Evolutionary conservation across 495 filamentous ascomycete genomes (phyloP).

Genomic region (Aspergillus asperescens): DNA sequence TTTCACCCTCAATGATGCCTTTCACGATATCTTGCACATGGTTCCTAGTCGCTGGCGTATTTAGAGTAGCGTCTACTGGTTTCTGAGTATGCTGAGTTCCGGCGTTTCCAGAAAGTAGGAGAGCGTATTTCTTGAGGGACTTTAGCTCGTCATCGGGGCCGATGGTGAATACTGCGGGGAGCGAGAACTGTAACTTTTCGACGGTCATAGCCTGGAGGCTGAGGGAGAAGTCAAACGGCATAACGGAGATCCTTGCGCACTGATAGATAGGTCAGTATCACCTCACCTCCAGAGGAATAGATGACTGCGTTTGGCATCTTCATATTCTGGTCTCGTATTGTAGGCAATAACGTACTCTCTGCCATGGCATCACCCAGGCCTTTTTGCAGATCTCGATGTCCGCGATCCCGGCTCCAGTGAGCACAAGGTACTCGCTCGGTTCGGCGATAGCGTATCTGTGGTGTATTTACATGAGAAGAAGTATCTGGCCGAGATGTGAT

Average conservation of each 20-base stretch:
- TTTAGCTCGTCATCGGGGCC: constrained; percentile 64
- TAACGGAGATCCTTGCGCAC: constrained; percentile 51
- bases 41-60: constrained; percentile 36
- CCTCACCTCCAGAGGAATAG: too few relatives aligned
- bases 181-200: constrained; percentile 72
- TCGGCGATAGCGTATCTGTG: constrained; percentile 31
- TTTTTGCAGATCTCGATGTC: constrained; percentile 70
- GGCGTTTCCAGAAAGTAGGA: constrained; percentile 55
- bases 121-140: constrained; percentile 70
- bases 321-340: too few relatives aligned
- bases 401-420: constrained; percentile 69
- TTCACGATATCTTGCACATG: constrained; percentile 82
- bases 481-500: not conserved
- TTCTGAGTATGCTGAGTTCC: constrained; percentile 5
- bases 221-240: constrained; percentile 72
- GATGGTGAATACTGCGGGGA: constrained; percentile 81
- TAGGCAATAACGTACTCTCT: constrained; percentile 43
- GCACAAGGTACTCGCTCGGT: constrained; percentile 63
- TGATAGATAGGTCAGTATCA: constrained; percentile 11
- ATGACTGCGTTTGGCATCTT: not conserved
- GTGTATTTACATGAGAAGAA: not conserved
- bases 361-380: constrained; percentile 61
- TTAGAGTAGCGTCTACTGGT: constrained; percentile 27
- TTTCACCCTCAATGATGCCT: constrained; percentile 85
- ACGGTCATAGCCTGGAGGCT: constrained; percentile 77